A percentile compares a stretch with the other conserved stretches of the same genome.
Evolutionary conservation across 2,329 filamentous ascomycete genomes (phyloP).

Genomic region (Microsporum canis): DNA sequence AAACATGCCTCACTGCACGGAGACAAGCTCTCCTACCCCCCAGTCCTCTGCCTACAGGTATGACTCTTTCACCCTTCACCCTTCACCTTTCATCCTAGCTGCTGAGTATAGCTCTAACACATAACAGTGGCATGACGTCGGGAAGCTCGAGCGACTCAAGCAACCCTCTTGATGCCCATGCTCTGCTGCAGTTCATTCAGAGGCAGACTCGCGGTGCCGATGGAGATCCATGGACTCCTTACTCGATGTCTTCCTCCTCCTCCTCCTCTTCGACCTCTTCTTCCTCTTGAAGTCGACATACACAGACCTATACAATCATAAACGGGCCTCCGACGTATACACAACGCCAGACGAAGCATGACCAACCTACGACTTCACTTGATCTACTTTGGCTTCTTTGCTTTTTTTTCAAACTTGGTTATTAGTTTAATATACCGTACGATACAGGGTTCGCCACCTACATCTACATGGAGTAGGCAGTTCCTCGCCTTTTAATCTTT

Average conservation of each 20-base stretch:
- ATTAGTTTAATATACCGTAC: not conserved
- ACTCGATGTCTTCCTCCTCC: not conserved
- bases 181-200: not conserved
- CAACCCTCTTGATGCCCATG: not conserved
- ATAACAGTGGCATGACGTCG: not conserved
- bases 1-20: not conserved
- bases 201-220: not conserved
- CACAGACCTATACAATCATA: not conserved
- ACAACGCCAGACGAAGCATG: not conserved
- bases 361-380: not conserved
- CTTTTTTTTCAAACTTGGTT: not conserved
- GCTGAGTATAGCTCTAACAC: not conserved
- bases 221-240: not conserved
- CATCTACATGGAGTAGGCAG: not conserved
- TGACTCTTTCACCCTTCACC: not conserved
- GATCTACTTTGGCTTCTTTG: not conserved
- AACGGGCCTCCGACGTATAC: not conserved
- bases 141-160: not conserved
- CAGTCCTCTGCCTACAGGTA: not conserved
- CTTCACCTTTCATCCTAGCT: not conserved
- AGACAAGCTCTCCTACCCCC: not conserved
- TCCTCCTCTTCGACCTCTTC: not conserved
- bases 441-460: not conserved
- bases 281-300: not conserved
- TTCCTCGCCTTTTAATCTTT: not conserved